These are phyloP conservation scores for Metschnikowia orientalis DNA, from an alignment of 805 yeast species.

Conservation along the genomic window DNA sequence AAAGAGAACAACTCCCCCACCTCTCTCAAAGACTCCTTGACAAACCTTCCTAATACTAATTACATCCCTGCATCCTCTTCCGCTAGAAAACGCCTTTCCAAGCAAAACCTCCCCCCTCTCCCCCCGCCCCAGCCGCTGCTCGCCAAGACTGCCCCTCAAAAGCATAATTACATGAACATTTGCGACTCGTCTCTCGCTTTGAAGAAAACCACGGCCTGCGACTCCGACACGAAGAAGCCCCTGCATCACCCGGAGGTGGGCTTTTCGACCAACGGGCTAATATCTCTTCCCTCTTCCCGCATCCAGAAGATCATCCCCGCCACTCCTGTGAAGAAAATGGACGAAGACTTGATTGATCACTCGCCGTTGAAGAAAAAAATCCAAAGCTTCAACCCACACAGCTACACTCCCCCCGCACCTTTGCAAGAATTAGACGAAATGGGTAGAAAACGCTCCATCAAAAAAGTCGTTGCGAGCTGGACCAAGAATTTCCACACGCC, in stretches of 20 bases:
- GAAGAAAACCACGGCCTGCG: conserved; percentile 24
- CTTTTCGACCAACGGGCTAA: conserved; percentile 46
- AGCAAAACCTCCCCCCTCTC: background rate
- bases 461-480: conserved; percentile 40
- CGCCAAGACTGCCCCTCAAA: conserved; percentile 6
- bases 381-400: background rate
- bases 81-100: conserved; percentile 6
- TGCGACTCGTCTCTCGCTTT: conserved; percentile 38
- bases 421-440: conserved; percentile 16
- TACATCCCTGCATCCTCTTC: background rate
- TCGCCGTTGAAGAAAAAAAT: conserved; percentile 2
- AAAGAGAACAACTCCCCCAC: conserved; percentile 8
- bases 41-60: background rate
- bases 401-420: conserved; percentile 3
- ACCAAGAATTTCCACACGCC: conserved; percentile 28
- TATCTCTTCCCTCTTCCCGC: conserved; percentile 48
- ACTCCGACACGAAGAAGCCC: conserved; percentile 5
- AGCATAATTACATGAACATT: conserved; percentile 36
- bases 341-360: conserved; percentile 2
- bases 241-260: conserved; percentile 26
- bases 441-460: conserved; percentile 32
- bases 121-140: conserved; percentile 7
- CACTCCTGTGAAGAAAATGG: conserved; percentile 65
- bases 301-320: conserved; percentile 51
- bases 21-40: conserved; percentile 1